Base-by-base conservation (phyloP, 1,284 basidiomycete species). In the Irpex sp. region DNA sequence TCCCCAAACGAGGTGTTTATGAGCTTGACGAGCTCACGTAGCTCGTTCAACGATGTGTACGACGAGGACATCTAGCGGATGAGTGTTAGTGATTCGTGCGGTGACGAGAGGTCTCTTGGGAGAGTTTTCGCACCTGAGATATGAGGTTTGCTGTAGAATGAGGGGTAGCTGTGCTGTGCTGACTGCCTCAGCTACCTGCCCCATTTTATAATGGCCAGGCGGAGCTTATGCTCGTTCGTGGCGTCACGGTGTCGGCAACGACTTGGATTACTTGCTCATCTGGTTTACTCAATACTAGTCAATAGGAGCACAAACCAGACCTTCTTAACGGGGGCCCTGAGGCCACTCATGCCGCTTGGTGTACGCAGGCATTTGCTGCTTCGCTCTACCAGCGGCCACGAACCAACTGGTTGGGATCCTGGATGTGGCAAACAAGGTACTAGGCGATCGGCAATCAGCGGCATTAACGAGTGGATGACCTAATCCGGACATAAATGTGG, bases 21-120 rank as follows among this genome's bases (percentile, higher is more conserved):
- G n/a, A 61, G 38, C 21, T 56, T 13, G 11, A 52, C n/a, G 60
- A 61, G 60, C 15, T 49, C 52, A 40, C 60, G 60, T 7, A 61
- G 34, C 40, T 47, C 40, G 13, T 47, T 11, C n/a, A 47, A n/a
- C n/a, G 40, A 47, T 2, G 40, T 47, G 40, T 13, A 47, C 6
- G 40, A 47, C 13, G 40, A 4, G n/a, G 40, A 47, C 40, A 47
- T 47, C 40, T 47, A 47, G 40, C 11, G n/a, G 40, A 47, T 4
- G 13, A 47, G n/a, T 47, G 40, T 47, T 11, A n/a, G 6, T 47
- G 15, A 47, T 47, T 34, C 31, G 31, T 34, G 6, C 5, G 31
- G 31, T 6, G 2, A 34, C 5, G 31, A 34, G 31, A 34, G 31
- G 31, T 34, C 31, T 34, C 31, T 4, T 34, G 6, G 31, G 31